These are phyloP conservation scores for Galerina marginata DNA, from an alignment of 768 basidiomycete genomes.

Conservation along the genomic window DNA sequence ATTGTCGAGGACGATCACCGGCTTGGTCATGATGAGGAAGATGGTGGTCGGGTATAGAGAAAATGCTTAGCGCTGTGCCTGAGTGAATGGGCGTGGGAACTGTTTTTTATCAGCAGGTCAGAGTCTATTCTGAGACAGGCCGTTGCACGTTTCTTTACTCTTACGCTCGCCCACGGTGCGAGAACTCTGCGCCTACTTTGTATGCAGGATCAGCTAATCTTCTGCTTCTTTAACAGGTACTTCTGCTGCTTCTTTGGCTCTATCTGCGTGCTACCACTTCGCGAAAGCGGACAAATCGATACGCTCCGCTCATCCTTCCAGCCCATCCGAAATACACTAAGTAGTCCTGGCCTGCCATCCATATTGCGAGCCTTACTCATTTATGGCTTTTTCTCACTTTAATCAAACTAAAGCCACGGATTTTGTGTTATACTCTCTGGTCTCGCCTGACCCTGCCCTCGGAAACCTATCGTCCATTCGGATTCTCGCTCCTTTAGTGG, in stretches of 20 bases:
- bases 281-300: constrained; percentile 17
- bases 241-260: constrained; percentile 12
- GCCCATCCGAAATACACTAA: constrained; percentile 13
- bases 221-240: constrained; percentile 10
- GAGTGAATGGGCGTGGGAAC: constrained; percentile 19
- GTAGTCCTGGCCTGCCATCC: constrained; percentile 11
- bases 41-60: constrained; percentile 16
- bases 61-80: constrained; percentile 13
- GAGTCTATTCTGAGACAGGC: constrained; percentile 1
- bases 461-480: constrained; percentile 16
- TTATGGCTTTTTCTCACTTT: constrained; percentile 23
- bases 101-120: constrained; percentile 8
- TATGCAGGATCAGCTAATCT: constrained; percentile 15
- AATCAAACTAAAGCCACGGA: constrained; percentile 36
- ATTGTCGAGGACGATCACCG: constrained; percentile 81
- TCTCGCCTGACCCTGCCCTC: constrained; percentile 23
- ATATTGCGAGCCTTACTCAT: constrained; percentile 17
- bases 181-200: constrained; percentile 11
- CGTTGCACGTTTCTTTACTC: constrained; percentile 12
- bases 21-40: constrained; percentile 21
- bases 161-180: constrained; percentile 6
- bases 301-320: neutral
- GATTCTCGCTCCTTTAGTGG: constrained; percentile 17
- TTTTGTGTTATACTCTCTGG: constrained; percentile 22
- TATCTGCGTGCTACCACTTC: constrained; percentile 22